Conservation (phyloP, 352 stramenopile species). For the Phytophthora capsici region DNA sequence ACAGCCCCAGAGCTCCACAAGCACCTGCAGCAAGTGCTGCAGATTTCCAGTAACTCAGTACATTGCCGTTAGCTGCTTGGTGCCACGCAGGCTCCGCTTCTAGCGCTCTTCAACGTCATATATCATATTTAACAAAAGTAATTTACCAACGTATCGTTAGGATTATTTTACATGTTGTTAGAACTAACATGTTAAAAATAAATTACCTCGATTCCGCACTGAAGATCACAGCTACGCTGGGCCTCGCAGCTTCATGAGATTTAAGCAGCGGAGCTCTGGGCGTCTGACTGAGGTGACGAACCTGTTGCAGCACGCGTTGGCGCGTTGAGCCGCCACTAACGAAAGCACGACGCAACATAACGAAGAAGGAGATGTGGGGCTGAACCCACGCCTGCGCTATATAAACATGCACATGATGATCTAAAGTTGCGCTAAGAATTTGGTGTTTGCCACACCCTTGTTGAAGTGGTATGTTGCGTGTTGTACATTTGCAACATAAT, state of each 20-base stretch:
- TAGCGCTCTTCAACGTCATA: conserved; percentile 12
- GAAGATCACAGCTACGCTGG: conserved; percentile 4
- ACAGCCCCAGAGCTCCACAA: conserved; percentile 13
- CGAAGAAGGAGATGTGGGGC: background rate
- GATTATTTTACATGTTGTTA: background rate
- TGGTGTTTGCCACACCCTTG: background rate
- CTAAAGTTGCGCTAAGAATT: background rate
- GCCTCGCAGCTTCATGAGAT: background rate
- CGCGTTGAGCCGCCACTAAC: background rate
- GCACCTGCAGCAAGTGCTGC: conserved; percentile 22
- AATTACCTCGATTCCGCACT: conserved; percentile 13
- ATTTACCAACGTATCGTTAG: conserved; percentile 1
- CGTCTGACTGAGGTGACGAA: conserved; percentile 18
- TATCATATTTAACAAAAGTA: conserved; percentile 12
- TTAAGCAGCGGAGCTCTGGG: conserved; percentile 2
- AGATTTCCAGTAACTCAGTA: conserved; percentile 34
- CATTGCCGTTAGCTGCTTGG: conserved; percentile 13
- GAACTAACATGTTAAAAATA: background rate
- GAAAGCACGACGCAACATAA: conserved; percentile 24
- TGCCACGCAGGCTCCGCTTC: conserved; percentile 6
- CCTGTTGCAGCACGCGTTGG: conserved; percentile 11
- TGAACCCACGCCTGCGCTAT: background rate
- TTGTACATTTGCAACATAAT: too few relatives aligned
- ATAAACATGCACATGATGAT: background rate
- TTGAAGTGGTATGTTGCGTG: conserved; percentile 22